Conservation (phyloP, 2,329 filamentous ascomycete species). For the Xylaria sp. region DNA sequence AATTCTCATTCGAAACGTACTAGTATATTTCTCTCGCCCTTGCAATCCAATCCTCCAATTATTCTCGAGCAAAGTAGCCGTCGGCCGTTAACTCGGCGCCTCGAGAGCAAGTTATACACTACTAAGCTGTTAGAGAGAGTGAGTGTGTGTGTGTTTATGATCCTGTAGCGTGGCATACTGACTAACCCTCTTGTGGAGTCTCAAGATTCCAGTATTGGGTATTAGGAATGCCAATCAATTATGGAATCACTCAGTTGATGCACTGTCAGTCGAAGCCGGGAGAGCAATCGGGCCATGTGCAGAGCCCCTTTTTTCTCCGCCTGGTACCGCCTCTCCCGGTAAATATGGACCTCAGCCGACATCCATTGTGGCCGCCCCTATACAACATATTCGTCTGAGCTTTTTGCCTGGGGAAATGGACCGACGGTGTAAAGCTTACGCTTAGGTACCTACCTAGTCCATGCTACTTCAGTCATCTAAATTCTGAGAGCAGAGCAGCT, state of each 20-base stretch:
- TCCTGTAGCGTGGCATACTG: background rate
- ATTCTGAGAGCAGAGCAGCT: background rate
- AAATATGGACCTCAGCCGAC: conserved; percentile 12
- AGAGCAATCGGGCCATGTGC: background rate
- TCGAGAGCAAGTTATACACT: background rate
- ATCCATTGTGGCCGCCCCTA: background rate
- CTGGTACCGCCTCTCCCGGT: conserved; percentile 1
- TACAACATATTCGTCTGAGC: background rate
- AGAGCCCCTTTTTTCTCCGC: too few relatives aligned
- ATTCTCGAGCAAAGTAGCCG: background rate
- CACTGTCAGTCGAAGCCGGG: background rate
- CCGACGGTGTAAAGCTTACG: background rate
- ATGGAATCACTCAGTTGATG: background rate
- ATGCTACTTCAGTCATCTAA: background rate
- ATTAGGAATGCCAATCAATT: background rate
- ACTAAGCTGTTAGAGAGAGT: background rate
- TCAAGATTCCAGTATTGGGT: background rate
- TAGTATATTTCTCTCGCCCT: conserved; percentile 1
- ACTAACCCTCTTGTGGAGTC: background rate
- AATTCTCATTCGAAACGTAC: conserved; percentile 26
- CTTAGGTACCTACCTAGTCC: background rate
- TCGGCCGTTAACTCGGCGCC: conserved; percentile 14
- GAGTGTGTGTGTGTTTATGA: background rate
- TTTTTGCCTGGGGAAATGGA: conserved; percentile 7
- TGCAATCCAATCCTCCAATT: conserved; percentile 1